A percentile compares a stretch with the other conserved stretches of the same genome.
These are phyloP conservation scores for Neofusicoccum cordaticola DNA, from an alignment of 2,329 filamentous ascomycete species.

Conservation along the genomic window DNA sequence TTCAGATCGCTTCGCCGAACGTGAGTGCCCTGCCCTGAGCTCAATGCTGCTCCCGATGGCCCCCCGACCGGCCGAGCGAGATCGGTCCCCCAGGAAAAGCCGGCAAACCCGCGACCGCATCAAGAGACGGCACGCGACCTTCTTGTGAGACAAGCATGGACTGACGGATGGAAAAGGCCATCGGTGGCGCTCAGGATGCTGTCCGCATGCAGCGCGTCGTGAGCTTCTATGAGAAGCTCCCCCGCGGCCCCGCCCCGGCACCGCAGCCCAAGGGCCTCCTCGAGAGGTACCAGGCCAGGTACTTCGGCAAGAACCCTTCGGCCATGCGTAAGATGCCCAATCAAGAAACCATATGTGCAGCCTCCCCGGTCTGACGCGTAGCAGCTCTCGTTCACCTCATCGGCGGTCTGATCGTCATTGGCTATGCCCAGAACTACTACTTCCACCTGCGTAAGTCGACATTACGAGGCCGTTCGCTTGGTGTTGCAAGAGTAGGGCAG, in stretches of 20 bases:
- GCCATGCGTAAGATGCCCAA: constrained; percentile 69
- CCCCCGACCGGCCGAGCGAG: not conserved
- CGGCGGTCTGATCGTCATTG: constrained; percentile 71
- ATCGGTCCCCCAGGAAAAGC: constrained; percentile 7
- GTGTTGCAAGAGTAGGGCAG: too few relatives aligned
- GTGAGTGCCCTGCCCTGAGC: constrained; percentile 53
- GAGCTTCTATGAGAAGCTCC: constrained; percentile 98
- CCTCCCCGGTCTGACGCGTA: constrained; percentile 17
- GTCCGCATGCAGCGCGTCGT: constrained; percentile 97
- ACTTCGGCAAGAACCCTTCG: constrained; percentile 94
- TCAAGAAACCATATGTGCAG: constrained; percentile 18
- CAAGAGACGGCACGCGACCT: not conserved
- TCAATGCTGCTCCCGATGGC: not conserved
- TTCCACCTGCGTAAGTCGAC: constrained; percentile 92
- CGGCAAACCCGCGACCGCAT: not conserved
- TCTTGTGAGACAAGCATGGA: constrained; percentile 20
- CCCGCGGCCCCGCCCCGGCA: constrained; percentile 84
- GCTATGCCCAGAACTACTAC: constrained; percentile 99
- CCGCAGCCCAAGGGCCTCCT: constrained; percentile 77
- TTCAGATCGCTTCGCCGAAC: constrained; percentile 76
- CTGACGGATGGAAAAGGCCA: constrained; percentile 61
- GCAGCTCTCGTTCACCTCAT: constrained; percentile 87
- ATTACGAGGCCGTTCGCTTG: constrained; percentile 7
- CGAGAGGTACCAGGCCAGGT: constrained; percentile 77
- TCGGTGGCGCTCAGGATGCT: constrained; percentile 92